Evolutionary conservation across 805 yeast genomes (phyloP).

Genomic region (Suhomyces sp.): DNA sequence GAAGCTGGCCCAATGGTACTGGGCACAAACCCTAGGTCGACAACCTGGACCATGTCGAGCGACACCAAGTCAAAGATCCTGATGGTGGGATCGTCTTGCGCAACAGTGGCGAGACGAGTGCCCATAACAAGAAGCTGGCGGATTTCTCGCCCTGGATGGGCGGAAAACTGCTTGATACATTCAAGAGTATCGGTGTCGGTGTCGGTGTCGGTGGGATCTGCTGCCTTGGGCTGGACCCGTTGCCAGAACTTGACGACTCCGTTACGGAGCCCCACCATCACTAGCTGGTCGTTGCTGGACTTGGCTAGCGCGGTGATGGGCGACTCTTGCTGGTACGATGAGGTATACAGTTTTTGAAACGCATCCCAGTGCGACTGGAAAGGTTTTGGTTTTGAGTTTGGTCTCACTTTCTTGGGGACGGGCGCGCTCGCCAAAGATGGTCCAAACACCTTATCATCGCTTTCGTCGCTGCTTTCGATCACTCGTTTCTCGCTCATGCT

Average conservation of each 20-base stretch:
- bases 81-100: conserved; percentile 15
- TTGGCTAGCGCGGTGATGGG: conserved; percentile 12
- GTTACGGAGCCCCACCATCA: conserved; percentile 17
- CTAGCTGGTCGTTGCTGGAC: conserved; percentile 11
- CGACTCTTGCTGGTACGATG: conserved; percentile 13
- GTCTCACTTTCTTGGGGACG: neutral
- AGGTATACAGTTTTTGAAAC: neutral
- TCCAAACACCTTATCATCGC: conserved; percentile 10
- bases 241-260: conserved; percentile 24
- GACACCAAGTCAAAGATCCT: conserved; percentile 32
- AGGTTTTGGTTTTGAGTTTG: neutral
- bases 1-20: conserved; percentile 6
- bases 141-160: conserved; percentile 15
- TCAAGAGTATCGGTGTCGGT: conserved; percentile 9
- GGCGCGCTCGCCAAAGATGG: conserved; percentile 4
- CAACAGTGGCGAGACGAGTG: conserved; percentile 20
- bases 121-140: conserved; percentile 15
- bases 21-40: conserved; percentile 25
- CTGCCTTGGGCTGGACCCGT: neutral
- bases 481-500: neutral
- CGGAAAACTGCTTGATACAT: conserved; percentile 15
- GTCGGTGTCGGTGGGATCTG: neutral
- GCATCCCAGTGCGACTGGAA: neutral
- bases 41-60: conserved; percentile 34
- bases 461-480: neutral